Evolutionary conservation across 148 eudicot species (phyloP).

Genomic region (Vaccinium darrowii): DNA sequence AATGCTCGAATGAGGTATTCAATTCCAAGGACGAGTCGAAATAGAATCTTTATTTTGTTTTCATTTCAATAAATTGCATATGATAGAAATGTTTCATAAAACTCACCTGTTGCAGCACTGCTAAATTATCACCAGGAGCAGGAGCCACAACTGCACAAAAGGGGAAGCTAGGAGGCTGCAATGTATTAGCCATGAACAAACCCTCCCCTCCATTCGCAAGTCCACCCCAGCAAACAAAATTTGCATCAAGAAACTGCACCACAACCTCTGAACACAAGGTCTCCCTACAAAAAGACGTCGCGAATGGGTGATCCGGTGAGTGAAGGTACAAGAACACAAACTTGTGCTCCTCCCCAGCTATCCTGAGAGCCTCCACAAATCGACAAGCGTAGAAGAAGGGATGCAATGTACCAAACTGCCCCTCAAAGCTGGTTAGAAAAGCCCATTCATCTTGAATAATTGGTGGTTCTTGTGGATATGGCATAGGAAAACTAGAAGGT

Average conservation of each 20-base stretch:
- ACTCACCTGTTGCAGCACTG: conserved; percentile 75
- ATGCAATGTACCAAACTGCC: conserved; percentile 54
- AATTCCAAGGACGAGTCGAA: not conserved
- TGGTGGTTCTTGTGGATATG: conserved; percentile 18
- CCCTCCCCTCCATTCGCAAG: conserved; percentile 65
- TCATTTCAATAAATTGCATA: not conserved
- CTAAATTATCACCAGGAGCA: conserved; percentile 57
- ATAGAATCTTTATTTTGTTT: not conserved
- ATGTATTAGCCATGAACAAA: conserved; percentile 46
- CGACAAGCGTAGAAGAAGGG: conserved; percentile 90
- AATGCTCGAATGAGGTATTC: not conserved
- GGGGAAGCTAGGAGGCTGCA: conserved; percentile 65
- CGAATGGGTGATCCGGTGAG: conserved; percentile 71
- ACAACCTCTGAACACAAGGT: conserved; percentile 75
- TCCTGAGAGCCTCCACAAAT: conserved; percentile 61
- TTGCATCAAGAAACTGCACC: conserved; percentile 78
- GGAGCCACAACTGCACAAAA: conserved; percentile 89
- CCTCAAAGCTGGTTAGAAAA: conserved; percentile 65
- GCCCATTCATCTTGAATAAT: conserved; percentile 58
- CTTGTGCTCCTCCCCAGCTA: conserved; percentile 68
- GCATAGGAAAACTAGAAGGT: conserved; percentile 35
- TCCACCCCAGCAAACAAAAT: conserved; percentile 85
- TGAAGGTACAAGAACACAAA: conserved; percentile 78
- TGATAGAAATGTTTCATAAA: not conserved
- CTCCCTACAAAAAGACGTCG: conserved; percentile 57